phyloP scores from a whole-genome alignment of 1,284 basidiomycete genomes.

The Sanghuangporus baumii region DNA sequence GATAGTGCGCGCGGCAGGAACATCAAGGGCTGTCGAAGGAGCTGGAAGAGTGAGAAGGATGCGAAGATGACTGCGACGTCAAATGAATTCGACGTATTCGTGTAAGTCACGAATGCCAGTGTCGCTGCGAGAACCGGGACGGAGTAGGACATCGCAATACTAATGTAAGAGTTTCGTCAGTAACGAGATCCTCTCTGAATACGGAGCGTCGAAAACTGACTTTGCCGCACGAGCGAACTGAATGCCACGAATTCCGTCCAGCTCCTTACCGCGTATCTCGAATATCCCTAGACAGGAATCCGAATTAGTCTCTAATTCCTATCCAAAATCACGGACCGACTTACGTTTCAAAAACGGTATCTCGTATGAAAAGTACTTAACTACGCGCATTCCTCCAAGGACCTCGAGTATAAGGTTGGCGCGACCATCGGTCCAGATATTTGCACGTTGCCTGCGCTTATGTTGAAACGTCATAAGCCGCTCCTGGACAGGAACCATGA shows the following conservation, averaged over 20 bases:
- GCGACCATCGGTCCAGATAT: slow-evolving; percentile 68
- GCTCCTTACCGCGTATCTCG: slow-evolving; percentile 47
- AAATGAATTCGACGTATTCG: slow-evolving; percentile 46
- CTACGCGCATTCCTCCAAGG: slow-evolving; percentile 64
- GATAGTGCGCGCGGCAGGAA: slow-evolving; percentile 63
- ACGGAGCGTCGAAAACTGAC: slow-evolving; percentile 30
- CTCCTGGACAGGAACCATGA: slow-evolving; percentile 67
- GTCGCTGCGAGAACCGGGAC: slow-evolving; percentile 69
- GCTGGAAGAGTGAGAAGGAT: slow-evolving; percentile 64
- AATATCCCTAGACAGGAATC: slow-evolving; percentile 39
- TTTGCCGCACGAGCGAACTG: slow-evolving; percentile 58
- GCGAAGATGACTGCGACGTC: slow-evolving; percentile 66
- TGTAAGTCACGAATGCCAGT: slow-evolving; percentile 71
- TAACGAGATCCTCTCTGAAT: background rate
- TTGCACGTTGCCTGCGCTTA: slow-evolving; percentile 49
- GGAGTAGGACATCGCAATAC: slow-evolving; percentile 29
- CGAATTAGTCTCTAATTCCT: background rate
- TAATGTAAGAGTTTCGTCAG: slow-evolving; percentile 23
- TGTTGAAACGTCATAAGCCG: slow-evolving; percentile 68
- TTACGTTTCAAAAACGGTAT: slow-evolving; percentile 55
- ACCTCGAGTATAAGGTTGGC: slow-evolving; percentile 65
- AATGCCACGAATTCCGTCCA: slow-evolving; percentile 51
- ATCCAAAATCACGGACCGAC: slow-evolving; percentile 19
- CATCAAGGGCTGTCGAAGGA: slow-evolving; percentile 63
- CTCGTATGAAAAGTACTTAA: slow-evolving; percentile 76